phyloP scores from a whole-genome alignment of 2,329 filamentous ascomycete species.

The Nemania bipapillata region DNA sequence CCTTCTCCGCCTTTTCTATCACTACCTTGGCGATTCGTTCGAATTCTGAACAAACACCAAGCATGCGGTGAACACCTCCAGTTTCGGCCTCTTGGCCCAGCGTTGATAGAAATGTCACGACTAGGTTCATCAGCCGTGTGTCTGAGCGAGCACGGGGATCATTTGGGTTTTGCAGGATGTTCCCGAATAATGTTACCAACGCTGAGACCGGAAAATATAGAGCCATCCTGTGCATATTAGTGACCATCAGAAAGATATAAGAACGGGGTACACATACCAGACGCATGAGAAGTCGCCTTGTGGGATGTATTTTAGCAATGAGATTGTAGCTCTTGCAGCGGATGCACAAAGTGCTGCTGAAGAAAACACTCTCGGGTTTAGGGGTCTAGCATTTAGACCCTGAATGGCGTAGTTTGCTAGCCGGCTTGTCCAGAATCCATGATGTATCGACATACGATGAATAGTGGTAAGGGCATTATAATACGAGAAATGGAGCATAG shows the following conservation, averaged over 20 bases:
- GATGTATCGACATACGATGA: conserved; percentile 97
- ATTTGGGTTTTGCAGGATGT: conserved; percentile 93
- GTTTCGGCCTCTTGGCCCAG: conserved; percentile 90
- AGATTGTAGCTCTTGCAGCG: conserved; percentile 90
- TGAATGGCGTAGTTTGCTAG: conserved; percentile 95
- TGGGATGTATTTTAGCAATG: conserved; percentile 93
- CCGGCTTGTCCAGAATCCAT: conserved; percentile 97
- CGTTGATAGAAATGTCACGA: conserved; percentile 90
- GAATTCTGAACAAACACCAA: conserved; percentile 94
- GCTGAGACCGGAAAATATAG: conserved; percentile 97
- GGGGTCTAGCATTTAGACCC: conserved; percentile 85
- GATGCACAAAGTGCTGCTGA: conserved; percentile 93
- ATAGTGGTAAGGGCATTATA: conserved; percentile 98
- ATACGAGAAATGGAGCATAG: conserved; percentile 94
- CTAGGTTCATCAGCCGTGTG: conserved; percentile 87
- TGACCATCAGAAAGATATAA: conserved; percentile 4
- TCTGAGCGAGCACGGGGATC: conserved; percentile 90
- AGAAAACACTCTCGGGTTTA: conserved; percentile 94
- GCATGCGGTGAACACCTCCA: conserved; percentile 91
- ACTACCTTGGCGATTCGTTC: conserved; percentile 91
- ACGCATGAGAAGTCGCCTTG: conserved; percentile 95
- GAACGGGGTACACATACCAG: conserved; percentile 72
- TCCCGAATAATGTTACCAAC: conserved; percentile 93
- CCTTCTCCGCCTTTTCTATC: conserved; percentile 89
- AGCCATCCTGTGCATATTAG: conserved; percentile 72